These are phyloP conservation scores for Rhododendron vialii DNA, from an alignment of 148 eudicot species.

Conservation along the genomic window DNA sequence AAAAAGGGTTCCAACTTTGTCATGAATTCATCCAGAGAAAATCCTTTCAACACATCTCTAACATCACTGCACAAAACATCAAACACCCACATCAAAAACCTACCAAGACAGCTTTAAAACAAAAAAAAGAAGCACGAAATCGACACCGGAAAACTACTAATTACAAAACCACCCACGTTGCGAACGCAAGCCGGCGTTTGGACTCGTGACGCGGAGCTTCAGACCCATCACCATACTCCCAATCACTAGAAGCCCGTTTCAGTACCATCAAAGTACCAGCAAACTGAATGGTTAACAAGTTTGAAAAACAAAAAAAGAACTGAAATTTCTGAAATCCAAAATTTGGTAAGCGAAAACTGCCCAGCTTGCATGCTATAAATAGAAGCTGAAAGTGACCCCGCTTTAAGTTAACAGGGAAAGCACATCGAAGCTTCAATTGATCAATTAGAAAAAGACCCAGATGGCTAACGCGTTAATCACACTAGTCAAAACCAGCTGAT, in stretches of 20 bases:
- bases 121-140: background rate
- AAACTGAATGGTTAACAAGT: background rate
- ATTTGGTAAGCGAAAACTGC: background rate
- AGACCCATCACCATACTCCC: constrained; percentile 31
- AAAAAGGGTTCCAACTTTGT: constrained; percentile 43
- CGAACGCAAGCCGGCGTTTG: constrained; percentile 24
- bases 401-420: constrained; percentile 11
- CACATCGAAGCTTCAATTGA: constrained; percentile 32
- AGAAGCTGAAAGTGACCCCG: background rate
- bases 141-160: background rate
- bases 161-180: constrained; percentile 34
- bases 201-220: constrained; percentile 15
- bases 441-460: background rate
- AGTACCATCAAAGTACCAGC: constrained; percentile 36
- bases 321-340: background rate
- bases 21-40: constrained; percentile 28
- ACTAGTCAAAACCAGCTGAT: background rate
- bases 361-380: background rate
- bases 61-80: constrained; percentile 24
- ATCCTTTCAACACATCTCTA: constrained; percentile 34
- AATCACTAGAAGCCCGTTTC: constrained; percentile 41
- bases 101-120: background rate
- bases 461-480: background rate
- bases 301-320: background rate
- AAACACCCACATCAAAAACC: background rate